Conservation (phyloP, 2,329 filamentous ascomycete species). For the Chaetomiaceae sp. region DNA sequence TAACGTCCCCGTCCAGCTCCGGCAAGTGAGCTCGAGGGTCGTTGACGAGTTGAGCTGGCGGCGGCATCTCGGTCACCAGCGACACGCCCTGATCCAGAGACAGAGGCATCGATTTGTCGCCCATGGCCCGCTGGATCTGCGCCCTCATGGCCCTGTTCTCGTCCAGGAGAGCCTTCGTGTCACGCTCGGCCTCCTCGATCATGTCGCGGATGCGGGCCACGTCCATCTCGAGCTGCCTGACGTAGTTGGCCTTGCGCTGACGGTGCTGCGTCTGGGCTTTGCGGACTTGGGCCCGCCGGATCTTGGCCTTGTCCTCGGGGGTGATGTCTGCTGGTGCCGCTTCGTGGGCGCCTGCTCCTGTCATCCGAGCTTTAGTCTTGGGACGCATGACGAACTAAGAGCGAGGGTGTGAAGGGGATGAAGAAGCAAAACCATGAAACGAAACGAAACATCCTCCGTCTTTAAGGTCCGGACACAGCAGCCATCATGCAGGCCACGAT, state of each 20-base stretch:
- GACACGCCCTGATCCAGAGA: constrained; percentile 10
- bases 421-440: not conserved
- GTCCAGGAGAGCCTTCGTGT: constrained; percentile 34
- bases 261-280: constrained; percentile 53
- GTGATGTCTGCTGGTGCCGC: constrained; percentile 3
- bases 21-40: not conserved
- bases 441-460: not conserved
- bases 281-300: constrained; percentile 49
- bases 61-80: constrained; percentile 31
- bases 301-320: constrained; percentile 39
- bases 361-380: not conserved
- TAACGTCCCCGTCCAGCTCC: constrained; percentile 35
- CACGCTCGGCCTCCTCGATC: constrained; percentile 40
- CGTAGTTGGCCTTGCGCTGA: constrained; percentile 52
- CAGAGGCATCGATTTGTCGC: not conserved
- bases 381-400: not conserved
- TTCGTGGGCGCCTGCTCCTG: constrained; percentile 5
- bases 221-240: constrained; percentile 51
- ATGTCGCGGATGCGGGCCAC: constrained; percentile 44
- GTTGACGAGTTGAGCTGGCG: not conserved
- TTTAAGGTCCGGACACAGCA: not conserved
- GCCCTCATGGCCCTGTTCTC: constrained; percentile 38
- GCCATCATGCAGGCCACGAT: no score
- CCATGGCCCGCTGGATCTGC: not conserved
- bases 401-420: not conserved